A percentile compares a stretch with the other conserved stretches of the same genome.
phyloP scores from a whole-genome alignment of 169 alveolate species.

The Plasmodium relictum region DNA sequence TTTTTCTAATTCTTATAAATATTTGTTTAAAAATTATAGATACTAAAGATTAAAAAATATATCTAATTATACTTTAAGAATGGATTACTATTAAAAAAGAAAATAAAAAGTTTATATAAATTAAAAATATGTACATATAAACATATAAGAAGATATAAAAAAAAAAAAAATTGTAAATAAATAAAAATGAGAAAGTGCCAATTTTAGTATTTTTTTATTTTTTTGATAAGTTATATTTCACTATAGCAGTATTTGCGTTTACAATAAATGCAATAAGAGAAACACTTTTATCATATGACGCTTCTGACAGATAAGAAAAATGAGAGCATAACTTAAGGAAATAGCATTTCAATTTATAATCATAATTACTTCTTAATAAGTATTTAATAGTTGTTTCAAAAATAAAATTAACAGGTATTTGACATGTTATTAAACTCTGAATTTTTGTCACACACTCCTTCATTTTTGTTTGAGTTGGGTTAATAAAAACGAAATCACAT shows the following conservation, averaged over 20 bases:
- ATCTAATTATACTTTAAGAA: too few relatives aligned
- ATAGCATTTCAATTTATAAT: constrained; percentile 33
- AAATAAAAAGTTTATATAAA: too few relatives aligned
- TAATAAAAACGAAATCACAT: constrained; percentile 56
- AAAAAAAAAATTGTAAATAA: background rate
- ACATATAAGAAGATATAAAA: too few relatives aligned
- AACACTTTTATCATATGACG: constrained; percentile 58
- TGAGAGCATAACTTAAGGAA: constrained; percentile 34
- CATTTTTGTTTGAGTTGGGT: constrained; percentile 60
- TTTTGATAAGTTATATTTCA: constrained; percentile 28
- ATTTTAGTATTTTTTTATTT: constrained; percentile 9
- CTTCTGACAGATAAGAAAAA: constrained; percentile 61
- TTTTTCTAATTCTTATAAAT: too few relatives aligned
- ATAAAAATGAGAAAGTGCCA: background rate
- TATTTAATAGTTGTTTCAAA: constrained; percentile 54
- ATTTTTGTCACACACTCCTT: constrained; percentile 67
- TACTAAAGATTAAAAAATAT: too few relatives aligned
- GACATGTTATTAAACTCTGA: constrained; percentile 62
- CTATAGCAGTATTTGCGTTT: constrained; percentile 66
- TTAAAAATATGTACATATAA: too few relatives aligned
- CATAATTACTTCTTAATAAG: constrained; percentile 35
- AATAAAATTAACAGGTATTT: constrained; percentile 69
- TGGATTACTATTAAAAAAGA: too few relatives aligned
- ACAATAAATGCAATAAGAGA: constrained; percentile 72
- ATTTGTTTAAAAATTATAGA: too few relatives aligned